phyloP scores from a whole-genome alignment of 208 protist species.

The Herpetomonas tarakana region DNA sequence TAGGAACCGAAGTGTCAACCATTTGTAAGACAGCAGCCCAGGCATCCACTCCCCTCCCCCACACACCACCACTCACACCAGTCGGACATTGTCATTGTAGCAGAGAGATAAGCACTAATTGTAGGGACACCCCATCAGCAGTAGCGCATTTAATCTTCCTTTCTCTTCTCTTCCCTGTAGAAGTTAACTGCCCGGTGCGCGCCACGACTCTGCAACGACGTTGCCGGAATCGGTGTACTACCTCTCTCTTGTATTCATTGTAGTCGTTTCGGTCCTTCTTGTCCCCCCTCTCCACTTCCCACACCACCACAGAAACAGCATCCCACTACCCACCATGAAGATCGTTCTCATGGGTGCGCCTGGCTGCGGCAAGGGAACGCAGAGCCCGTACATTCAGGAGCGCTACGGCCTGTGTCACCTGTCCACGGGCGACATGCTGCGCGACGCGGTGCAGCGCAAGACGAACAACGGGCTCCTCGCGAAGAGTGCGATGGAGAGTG shows the following conservation, averaged over 20 bases:
- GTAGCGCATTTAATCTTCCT: no score
- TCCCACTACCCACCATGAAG: slow-evolving; percentile 55
- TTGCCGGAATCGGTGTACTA: neutral
- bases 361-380: slow-evolving; percentile 94
- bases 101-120: no score
- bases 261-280: neutral
- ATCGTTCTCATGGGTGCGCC: slow-evolving; percentile 90
- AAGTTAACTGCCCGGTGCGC: no score
- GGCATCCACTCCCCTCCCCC: no score
- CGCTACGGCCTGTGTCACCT: slow-evolving; percentile 92
- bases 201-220: no score
- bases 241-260: neutral
- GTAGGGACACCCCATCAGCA: no score
- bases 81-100: no score
- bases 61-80: no score
- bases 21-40: no score
- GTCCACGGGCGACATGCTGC: slow-evolving; percentile 94
- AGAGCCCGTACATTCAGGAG: slow-evolving; percentile 84
- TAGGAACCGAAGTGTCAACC: no score
- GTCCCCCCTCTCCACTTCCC: neutral
- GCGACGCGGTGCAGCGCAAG: slow-evolving; percentile 71
- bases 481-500: slow-evolving; percentile 73
- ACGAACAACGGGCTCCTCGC: slow-evolving; percentile 67
- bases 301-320: no score
- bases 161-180: no score